Evolutionary conservation across 306 rosid species (phyloP).

Genomic region (Dicorynia guianensis): DNA sequence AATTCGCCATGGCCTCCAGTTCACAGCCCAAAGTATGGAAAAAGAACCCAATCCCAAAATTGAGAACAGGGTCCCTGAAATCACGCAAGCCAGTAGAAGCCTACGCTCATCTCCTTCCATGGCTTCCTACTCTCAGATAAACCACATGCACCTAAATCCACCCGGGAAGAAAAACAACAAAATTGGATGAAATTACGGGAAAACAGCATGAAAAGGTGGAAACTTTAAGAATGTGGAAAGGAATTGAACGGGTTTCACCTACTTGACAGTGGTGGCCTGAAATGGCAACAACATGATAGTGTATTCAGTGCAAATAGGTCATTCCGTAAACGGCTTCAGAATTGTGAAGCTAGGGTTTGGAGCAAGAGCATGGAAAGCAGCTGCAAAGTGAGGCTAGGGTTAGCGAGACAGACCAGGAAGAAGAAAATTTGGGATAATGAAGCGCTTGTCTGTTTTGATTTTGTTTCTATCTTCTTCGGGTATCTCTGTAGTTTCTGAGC

Average conservation of each 20-base stretch:
- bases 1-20: constrained; percentile 99
- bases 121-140: constrained; percentile 54
- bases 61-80: constrained; percentile 88
- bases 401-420: constrained; percentile 36
- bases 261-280: constrained; percentile 43
- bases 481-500: constrained; percentile 46
- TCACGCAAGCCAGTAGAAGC: constrained; percentile 77
- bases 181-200: background rate
- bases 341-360: constrained; percentile 53
- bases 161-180: constrained; percentile 10
- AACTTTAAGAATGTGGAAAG: constrained; percentile 24
- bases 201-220: constrained; percentile 23
- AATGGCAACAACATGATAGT: constrained; percentile 58
- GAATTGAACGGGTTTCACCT: constrained; percentile 44
- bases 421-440: constrained; percentile 31
- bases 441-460: constrained; percentile 53
- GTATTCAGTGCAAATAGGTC: constrained; percentile 60
- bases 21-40: constrained; percentile 90
- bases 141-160: constrained; percentile 69
- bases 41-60: constrained; percentile 82
- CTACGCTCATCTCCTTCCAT: constrained; percentile 84
- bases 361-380: constrained; percentile 43
- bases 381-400: constrained; percentile 44
- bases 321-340: constrained; percentile 31
- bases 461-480: constrained; percentile 45